A percentile compares a stretch with the other conserved stretches of the same genome.
Evolutionary conservation across 768 basidiomycete species (phyloP).

Genomic region (Boletus reticuloceps): DNA sequence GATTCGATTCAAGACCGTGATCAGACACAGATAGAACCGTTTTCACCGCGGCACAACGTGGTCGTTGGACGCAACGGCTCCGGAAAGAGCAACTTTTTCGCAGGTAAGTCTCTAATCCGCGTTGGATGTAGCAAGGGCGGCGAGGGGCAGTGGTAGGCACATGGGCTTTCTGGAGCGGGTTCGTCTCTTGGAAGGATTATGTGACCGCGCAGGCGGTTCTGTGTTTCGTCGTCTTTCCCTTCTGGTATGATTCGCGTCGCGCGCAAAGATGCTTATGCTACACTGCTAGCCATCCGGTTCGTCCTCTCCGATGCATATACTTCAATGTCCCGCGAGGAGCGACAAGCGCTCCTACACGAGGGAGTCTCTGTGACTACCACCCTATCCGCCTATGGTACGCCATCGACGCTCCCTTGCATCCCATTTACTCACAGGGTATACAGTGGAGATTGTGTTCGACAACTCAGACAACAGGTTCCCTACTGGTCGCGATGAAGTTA

Average conservation of each 20-base stretch:
- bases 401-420: background rate
- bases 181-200: background rate
- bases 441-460: slow-evolving; percentile 92
- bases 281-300: slow-evolving; percentile 80
- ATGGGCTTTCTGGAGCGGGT: too few species aligned
- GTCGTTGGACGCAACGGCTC: slow-evolving; percentile 97
- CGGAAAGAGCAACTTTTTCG: slow-evolving; percentile 99
- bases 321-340: slow-evolving; percentile 90
- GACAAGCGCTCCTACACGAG: slow-evolving; percentile 91
- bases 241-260: background rate
- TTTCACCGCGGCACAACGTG: slow-evolving; percentile 91
- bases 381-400: slow-evolving; percentile 82
- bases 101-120: slow-evolving; percentile 50
- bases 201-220: background rate
- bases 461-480: slow-evolving; percentile 94
- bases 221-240: background rate
- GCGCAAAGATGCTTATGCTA: slow-evolving; percentile 2
- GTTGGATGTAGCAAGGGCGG: background rate
- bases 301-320: slow-evolving; percentile 98
- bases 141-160: background rate
- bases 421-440: background rate
- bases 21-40: slow-evolving; percentile 92
- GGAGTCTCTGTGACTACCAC: slow-evolving; percentile 87
- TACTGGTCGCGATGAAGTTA: slow-evolving; percentile 83
- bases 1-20: slow-evolving; percentile 58